Evolutionary conservation across 1,284 basidiomycete species (phyloP).

Genomic region (Moesziomyces globuligerus): DNA sequence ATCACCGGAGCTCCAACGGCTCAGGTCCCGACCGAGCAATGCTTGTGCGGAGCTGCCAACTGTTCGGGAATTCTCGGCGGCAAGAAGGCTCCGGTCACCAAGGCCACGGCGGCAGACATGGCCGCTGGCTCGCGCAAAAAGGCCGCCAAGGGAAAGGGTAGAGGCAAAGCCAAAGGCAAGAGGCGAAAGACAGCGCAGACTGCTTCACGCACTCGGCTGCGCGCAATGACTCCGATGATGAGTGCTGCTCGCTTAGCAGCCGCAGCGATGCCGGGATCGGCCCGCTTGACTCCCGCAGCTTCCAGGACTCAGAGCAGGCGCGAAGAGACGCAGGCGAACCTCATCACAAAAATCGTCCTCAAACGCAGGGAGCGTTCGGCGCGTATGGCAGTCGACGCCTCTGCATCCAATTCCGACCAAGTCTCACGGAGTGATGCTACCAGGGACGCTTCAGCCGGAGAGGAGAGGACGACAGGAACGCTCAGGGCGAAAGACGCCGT

Average conservation of each 20-base stretch:
- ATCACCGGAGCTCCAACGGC: conserved; percentile 43
- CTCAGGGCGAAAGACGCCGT: too few species aligned
- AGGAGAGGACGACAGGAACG: neutral
- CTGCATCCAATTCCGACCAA: neutral
- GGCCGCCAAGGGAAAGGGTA: conserved; percentile 27
- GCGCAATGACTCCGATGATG: conserved; percentile 24
- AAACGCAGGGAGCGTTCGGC: conserved; percentile 17
- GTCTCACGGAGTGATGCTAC: too few species aligned
- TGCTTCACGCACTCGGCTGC: conserved; percentile 13
- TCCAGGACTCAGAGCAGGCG: conserved; percentile 5
- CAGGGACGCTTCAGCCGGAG: too few species aligned
- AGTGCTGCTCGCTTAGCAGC: conserved; percentile 20
- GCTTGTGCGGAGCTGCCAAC: conserved; percentile 56
- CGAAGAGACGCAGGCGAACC: conserved; percentile 15
- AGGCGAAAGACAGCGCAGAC: conserved; percentile 4
- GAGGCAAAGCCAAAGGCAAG: conserved; percentile 20
- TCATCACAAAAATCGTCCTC: conserved; percentile 21
- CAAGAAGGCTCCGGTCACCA: conserved; percentile 36
- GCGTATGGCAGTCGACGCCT: conserved; percentile 3
- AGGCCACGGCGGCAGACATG: neutral
- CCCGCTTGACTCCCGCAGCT: conserved; percentile 1
- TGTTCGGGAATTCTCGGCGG: conserved; percentile 59
- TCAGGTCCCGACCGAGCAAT: conserved; percentile 30
- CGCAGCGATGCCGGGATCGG: conserved; percentile 22
- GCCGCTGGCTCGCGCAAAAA: conserved; percentile 27